Conservation (phyloP, 805 yeast species). For the Ogataea nakhonphanomensis region DNA sequence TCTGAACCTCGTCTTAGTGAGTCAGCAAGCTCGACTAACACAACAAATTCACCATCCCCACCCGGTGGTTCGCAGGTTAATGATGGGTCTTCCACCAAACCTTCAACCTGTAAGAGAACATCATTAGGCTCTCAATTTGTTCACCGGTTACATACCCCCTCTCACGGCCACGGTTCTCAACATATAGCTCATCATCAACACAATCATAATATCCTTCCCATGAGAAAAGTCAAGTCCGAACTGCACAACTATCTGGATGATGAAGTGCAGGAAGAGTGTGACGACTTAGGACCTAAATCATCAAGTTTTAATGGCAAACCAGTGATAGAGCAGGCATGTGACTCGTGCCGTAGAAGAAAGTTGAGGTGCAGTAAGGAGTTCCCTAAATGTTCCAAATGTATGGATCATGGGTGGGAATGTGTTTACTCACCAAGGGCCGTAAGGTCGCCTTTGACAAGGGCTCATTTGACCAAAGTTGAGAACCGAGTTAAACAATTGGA, state of each 20-base stretch:
- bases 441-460: slow-evolving; percentile 78
- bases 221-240: slow-evolving; percentile 8
- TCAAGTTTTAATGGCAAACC: slow-evolving; percentile 1
- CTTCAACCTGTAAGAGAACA: background rate
- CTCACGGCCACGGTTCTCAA: slow-evolving; percentile 23
- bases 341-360: slow-evolving; percentile 77
- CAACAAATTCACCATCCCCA: background rate
- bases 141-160: slow-evolving; percentile 21
- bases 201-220: slow-evolving; percentile 13
- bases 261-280: background rate
- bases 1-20: slow-evolving; percentile 1
- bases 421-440: slow-evolving; percentile 73
- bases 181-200: slow-evolving; percentile 19
- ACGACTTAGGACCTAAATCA: background rate
- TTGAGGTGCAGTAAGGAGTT: slow-evolving; percentile 74
- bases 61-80: background rate
- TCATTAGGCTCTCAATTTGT: slow-evolving; percentile 20
- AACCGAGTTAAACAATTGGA: slow-evolving; percentile 48
- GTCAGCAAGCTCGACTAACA: background rate
- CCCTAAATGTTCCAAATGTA: slow-evolving; percentile 76
- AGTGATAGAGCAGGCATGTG: slow-evolving; percentile 63
- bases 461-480: slow-evolving; percentile 75
- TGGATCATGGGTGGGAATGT: slow-evolving; percentile 69
- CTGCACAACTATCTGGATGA: background rate
- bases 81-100: background rate